Conservation (phyloP, 2,329 filamentous ascomycete genomes). For the Talaromyces sp. region DNA sequence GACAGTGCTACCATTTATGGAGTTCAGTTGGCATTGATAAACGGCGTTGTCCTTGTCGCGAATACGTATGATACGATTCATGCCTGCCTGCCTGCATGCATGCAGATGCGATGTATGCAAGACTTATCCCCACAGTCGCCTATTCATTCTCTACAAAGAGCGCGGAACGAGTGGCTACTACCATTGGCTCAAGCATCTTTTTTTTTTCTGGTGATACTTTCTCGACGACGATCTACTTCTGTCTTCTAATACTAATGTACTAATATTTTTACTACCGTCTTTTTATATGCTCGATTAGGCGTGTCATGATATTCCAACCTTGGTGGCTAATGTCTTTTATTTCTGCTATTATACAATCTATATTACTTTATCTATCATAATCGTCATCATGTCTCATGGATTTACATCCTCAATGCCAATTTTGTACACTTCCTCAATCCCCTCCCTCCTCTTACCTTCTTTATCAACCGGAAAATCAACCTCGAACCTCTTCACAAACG, state of each 20-base stretch:
- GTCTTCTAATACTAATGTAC: slow-evolving; percentile 7
- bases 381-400: slow-evolving; percentile 14
- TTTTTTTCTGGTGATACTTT: not conserved
- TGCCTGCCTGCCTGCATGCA: not conserved
- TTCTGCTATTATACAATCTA: slow-evolving; percentile 4
- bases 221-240: slow-evolving; percentile 5
- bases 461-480: slow-evolving; percentile 18
- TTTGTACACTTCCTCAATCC: slow-evolving; percentile 37
- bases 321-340: not conserved
- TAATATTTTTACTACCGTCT: not conserved
- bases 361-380: not conserved
- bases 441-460: slow-evolving; percentile 17
- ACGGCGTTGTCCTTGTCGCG: slow-evolving; percentile 14
- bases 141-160: not conserved
- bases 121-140: not conserved
- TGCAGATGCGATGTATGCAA: slow-evolving; percentile 8
- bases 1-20: not conserved
- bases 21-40: slow-evolving; percentile 12
- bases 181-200: not conserved
- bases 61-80: not conserved
- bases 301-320: slow-evolving; percentile 3
- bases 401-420: slow-evolving; percentile 37
- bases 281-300: not conserved
- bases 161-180: not conserved
- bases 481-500: slow-evolving; percentile 37